These are phyloP conservation scores for Backusella westeae DNA, from an alignment of 192 early-diverging fungal genomes.

Conservation along the genomic window DNA sequence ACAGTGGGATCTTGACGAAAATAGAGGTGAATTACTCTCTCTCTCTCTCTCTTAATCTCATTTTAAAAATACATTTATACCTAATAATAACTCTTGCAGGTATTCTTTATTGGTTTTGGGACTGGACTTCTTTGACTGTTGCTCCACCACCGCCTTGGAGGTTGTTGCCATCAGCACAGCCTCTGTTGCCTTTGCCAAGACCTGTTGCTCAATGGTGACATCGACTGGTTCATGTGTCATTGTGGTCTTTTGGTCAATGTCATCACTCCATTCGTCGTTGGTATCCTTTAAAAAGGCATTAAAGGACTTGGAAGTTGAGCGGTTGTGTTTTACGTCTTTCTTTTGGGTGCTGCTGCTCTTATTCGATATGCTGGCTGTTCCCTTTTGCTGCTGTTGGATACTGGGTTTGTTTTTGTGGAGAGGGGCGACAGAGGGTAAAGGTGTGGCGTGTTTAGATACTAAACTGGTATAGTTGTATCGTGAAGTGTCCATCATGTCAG, in stretches of 20 bases:
- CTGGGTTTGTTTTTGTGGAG: neutral
- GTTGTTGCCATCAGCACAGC: neutral
- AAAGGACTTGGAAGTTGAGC: constrained; percentile 31
- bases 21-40: too few species aligned
- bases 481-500: constrained; percentile 35
- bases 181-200: neutral
- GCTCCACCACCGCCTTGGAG: neutral
- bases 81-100: constrained; percentile 10
- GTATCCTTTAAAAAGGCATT: constrained; percentile 39
- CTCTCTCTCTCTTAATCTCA: too few species aligned
- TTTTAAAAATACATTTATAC: neutral
- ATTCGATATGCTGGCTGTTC: neutral
- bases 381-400: neutral
- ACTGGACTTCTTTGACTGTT: constrained; percentile 9
- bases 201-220: neutral
- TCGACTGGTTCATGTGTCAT: neutral
- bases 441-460: constrained; percentile 14
- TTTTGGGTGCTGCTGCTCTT: neutral
- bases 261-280: constrained; percentile 46
- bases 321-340: neutral
- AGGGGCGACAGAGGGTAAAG: neutral
- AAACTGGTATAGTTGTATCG: constrained; percentile 48
- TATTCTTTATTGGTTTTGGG: constrained; percentile 13
- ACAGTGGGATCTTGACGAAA: neutral
- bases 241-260: neutral